These are phyloP conservation scores for Cercospora sp. DNA, from an alignment of 2,329 filamentous ascomycete species.

Conservation along the genomic window DNA sequence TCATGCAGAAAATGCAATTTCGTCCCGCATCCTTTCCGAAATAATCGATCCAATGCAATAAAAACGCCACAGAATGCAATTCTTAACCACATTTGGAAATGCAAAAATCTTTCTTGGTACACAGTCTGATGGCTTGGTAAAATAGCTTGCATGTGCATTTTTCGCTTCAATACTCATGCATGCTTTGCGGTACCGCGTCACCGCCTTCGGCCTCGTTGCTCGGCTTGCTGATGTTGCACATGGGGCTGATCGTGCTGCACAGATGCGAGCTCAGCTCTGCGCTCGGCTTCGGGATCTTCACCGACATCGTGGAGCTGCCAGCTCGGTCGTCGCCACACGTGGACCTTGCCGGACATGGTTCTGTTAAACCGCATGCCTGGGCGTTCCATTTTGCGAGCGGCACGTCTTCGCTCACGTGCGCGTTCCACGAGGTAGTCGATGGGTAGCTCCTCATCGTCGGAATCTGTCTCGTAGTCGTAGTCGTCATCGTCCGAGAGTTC, in stretches of 20 bases:
- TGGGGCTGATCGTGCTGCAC: slow-evolving; percentile 14
- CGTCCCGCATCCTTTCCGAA: neutral
- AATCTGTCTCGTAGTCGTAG: slow-evolving; percentile 25
- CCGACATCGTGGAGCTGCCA: slow-evolving; percentile 32
- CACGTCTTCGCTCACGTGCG: slow-evolving; percentile 22
- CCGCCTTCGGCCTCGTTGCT: slow-evolving; percentile 12
- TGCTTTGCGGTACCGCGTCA: slow-evolving; percentile 1
- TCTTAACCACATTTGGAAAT: neutral
- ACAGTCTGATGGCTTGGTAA: neutral
- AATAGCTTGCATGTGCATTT: neutral
- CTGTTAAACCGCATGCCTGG: slow-evolving; percentile 34
- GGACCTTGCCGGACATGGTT: slow-evolving; percentile 36
- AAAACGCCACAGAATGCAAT: neutral
- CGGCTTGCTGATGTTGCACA: slow-evolving; percentile 3
- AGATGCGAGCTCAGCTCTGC: slow-evolving; percentile 26
- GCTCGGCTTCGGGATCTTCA: slow-evolving; percentile 34
- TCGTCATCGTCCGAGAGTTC: slow-evolving; percentile 26
- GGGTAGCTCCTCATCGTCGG: slow-evolving; percentile 31
- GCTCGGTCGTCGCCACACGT: slow-evolving; percentile 36
- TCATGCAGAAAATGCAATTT: neutral
- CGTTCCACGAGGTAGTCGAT: slow-evolving; percentile 32
- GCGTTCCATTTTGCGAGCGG: slow-evolving; percentile 28
- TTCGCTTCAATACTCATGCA: neutral
- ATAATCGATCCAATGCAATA: slow-evolving; percentile 9
- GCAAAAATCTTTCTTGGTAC: slow-evolving; percentile 2